Percentiles rank a stretch among this genome's conserved stretches.
These are phyloP conservation scores for Trichoderma brevicompactum DNA, from an alignment of 2,329 filamentous ascomycete species.

Conservation along the genomic window DNA sequence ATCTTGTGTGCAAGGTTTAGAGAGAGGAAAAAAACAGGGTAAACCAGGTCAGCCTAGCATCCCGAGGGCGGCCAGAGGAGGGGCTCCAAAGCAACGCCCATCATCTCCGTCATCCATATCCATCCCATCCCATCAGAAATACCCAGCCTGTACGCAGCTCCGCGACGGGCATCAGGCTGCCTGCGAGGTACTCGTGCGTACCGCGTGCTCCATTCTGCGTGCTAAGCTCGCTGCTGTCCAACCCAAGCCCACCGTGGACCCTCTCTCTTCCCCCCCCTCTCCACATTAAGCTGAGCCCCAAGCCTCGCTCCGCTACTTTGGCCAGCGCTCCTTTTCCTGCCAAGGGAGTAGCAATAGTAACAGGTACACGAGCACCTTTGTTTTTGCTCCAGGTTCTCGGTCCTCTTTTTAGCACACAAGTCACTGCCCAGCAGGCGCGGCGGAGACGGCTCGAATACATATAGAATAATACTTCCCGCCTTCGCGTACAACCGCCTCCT, in stretches of 20 bases:
- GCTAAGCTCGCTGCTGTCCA: conserved; percentile 13
- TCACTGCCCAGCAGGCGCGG: conserved; percentile 3
- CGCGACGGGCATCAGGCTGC: background rate
- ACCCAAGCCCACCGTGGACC: conserved; percentile 28
- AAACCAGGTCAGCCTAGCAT: no score
- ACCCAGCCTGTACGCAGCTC: background rate
- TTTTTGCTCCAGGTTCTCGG: background rate
- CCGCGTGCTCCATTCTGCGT: background rate
- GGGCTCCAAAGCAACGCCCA: no score
- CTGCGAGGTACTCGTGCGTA: background rate
- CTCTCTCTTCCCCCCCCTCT: conserved; percentile 24
- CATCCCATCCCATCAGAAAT: no score
- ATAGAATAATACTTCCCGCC: conserved; percentile 23
- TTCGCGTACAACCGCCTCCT: conserved; percentile 6
- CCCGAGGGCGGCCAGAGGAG: no score
- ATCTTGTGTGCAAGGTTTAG: no score
- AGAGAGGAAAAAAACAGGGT: no score
- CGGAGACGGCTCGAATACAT: conserved; percentile 3
- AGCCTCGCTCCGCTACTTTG: conserved; percentile 33
- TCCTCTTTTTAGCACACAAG: conserved; percentile 12
- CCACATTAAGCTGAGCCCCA: conserved; percentile 34
- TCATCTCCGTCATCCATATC: no score
- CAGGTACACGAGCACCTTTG: conserved; percentile 12
- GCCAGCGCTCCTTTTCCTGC: conserved; percentile 28
- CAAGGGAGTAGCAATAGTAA: conserved; percentile 7